These are phyloP conservation scores for Mimosa bimucronata DNA, from an alignment of 306 rosid genomes.

Conservation along the genomic window DNA sequence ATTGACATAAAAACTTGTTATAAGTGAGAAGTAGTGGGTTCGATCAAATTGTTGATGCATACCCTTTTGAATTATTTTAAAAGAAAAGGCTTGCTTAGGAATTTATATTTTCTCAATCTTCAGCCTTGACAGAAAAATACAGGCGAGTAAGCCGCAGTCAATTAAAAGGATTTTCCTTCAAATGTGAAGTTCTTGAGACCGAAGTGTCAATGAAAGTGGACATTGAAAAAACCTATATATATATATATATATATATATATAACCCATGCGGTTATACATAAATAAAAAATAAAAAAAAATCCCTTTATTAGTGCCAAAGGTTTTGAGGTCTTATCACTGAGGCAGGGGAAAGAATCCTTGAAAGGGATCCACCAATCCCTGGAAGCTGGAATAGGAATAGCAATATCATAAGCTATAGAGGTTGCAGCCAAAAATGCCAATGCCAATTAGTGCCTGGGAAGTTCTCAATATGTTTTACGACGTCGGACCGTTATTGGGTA, in stretches of 20 bases:
- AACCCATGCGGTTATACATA: no score
- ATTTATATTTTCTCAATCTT: conserved; percentile 3
- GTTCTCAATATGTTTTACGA: conserved; percentile 80
- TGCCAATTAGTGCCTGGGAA: conserved; percentile 87
- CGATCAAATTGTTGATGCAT: no score
- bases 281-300: no score
- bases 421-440: conserved; percentile 72
- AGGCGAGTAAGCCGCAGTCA: neutral
- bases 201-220: neutral
- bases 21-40: no score
- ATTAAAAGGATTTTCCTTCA: neutral
- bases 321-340: no score
- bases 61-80: no score
- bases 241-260: no score
- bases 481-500: conserved; percentile 83
- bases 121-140: neutral
- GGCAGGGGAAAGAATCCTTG: conserved; percentile 66
- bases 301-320: no score
- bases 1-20: no score
- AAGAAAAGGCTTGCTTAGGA: neutral
- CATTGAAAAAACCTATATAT: no score
- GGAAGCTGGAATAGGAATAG: conserved; percentile 98
- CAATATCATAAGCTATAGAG: conserved; percentile 94
- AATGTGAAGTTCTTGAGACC: conserved; percentile 7
- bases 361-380: conserved; percentile 73